Conservation (phyloP, 2,329 filamentous ascomycete species). For the Talaromyces sp. region DNA sequence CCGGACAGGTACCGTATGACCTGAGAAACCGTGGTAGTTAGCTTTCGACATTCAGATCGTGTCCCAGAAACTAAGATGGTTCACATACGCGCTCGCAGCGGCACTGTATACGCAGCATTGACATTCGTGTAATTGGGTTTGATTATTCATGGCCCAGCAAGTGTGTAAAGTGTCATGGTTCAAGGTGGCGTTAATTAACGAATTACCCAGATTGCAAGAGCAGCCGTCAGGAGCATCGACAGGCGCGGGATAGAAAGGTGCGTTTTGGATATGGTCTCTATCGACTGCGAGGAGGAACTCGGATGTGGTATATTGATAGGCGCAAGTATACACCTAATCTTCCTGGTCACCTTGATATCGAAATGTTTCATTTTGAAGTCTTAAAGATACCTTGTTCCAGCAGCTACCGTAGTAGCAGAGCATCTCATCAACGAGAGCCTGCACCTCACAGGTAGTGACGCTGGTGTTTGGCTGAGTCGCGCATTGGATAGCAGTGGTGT, state of each 20-base stretch:
- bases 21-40: neutral
- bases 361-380: neutral
- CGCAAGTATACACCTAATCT: slow-evolving; percentile 2
- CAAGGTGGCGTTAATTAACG: slow-evolving; percentile 1
- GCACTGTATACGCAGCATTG: slow-evolving; percentile 7
- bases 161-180: slow-evolving; percentile 6
- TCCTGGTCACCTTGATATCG: too few species aligned
- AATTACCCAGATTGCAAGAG: slow-evolving; percentile 1
- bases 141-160: slow-evolving; percentile 5
- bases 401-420: slow-evolving; percentile 9
- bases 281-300: slow-evolving; percentile 4
- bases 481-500: neutral
- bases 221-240: neutral
- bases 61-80: neutral
- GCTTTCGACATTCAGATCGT: neutral
- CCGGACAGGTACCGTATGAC: slow-evolving; percentile 4
- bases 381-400: slow-evolving; percentile 4
- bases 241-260: slow-evolving; percentile 3
- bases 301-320: slow-evolving; percentile 4
- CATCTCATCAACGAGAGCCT: slow-evolving; percentile 8
- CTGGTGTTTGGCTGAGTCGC: neutral
- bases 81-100: neutral
- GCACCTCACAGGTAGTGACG: neutral
- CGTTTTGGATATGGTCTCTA: slow-evolving; percentile 7
- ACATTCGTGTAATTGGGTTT: neutral